Evolutionary conservation across 495 filamentous ascomycete genomes (phyloP), one percentile per base, ranked within the genome.

Genomic region (Penicillium samsonianum): DNA sequence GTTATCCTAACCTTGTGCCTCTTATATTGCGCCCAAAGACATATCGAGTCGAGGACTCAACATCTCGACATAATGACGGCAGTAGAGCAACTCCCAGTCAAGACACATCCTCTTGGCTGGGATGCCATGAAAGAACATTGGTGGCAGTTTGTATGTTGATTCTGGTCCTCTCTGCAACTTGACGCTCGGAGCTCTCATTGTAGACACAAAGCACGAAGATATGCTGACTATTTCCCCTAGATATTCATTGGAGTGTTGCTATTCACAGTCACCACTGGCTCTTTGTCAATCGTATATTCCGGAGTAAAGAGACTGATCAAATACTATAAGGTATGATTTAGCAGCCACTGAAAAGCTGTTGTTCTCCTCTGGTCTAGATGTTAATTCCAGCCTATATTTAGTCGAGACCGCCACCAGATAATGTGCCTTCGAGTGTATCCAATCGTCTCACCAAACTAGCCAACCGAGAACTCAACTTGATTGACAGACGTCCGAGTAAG

Each of bases 71-170:
- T 20, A 22, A 53, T 77, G 74, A 62, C 65, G 2, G 22, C 66
- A 46, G 73, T 75, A 40, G 23, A 55, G 0, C 23, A 11, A 28
- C 68, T 77, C 16, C 30, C 67, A 10, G 66, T 74, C 30, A 38
- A 3, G 53, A 22, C 53, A 48, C 59, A 67, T 26, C 65, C 73
- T 40, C 40, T 77, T 12, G 66, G 69, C 52, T 77, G 76, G 76
- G 48, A 48, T 50, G 19, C 47, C 12, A 77, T 76, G 73, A 73
- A 59, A 51, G 51, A 52, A 1, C 59, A 74, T 42, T 78, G 74
- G 74, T 78, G 73, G 74, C 76, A 78, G 50, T 74, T 67, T 67
- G 76, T 78, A 65, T 57, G 74, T 71, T 42, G 17, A 52, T 45
- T 31, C 35, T 16, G 22, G 41, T 51, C 43, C 19, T 28, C 19